Evolutionary conservation across 176 grass and related monocot species (phyloP), one percentile per base, ranked within the genome.

Genomic region (Phoenix roebelenii): DNA sequence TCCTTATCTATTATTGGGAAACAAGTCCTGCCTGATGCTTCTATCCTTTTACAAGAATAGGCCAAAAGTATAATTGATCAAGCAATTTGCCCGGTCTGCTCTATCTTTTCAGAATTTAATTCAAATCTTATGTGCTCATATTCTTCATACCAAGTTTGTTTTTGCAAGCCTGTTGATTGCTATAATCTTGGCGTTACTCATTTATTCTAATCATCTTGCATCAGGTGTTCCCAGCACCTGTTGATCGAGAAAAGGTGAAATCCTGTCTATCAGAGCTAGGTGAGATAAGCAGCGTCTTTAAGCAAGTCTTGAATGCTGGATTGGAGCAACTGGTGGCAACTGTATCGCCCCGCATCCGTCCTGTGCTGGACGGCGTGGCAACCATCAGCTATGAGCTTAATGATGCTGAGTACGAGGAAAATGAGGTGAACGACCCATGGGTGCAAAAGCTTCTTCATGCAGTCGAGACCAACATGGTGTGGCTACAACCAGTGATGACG

Each of bases 371-470:
- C 77, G 79, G 69, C 66, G 92, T 96, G 52, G 81, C 83, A 22
- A 96, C 81, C 26, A 78, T 91, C 23, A 88, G 92, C 65, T 96
- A 96, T 73, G 92, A 88, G 78, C 69, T 96, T 30, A 67, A 86
- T 57, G 92, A 96, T 64, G 57, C 80, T 6, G 83, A 88, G 58
- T 96, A 96, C 65, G 92, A 80, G 59, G 92, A 90, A 74, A 90
- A 90, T 23, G 92, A 96, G 71, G 80, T 86, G 61, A 96, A 90
- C 23, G 92, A 96, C 62, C 92, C 92, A 49, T 96, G 92, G 92
- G 83, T 84, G 17, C 92, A 90, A 72, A 90, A 90, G 75, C 92
- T 96, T 68, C 82, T 90, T 51, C 83, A 87, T 69, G 76, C 83
- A 49, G 85, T 90, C 18, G 79, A 91, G 54, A 77, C 75, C 54